Base-by-base conservation (phyloP, 2,329 filamentous ascomycete species). In the Capronia coronata region DNA sequence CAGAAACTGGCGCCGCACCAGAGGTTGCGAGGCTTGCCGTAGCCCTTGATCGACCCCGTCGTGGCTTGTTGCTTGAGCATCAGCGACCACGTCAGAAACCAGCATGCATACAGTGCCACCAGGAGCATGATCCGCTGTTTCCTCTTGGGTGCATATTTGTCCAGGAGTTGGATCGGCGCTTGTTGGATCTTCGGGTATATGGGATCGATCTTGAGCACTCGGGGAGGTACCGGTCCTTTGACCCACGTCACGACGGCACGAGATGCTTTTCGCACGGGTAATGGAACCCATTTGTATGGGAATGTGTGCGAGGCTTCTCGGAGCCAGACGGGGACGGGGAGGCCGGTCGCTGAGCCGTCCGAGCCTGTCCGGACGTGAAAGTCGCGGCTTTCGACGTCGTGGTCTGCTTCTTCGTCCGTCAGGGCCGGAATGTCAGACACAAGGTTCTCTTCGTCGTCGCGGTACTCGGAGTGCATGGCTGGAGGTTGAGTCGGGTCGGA, bases 11-110 rank as follows among this genome's bases (percentile, higher is more conserved):
- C 66, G 30, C 64, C 62, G 51, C 73, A 75, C 40, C 70, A 71
- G 27, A 75, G 65, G 3, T 68, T 68, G 43, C 65, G 59, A 13
- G 73, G 71, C 51, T 62, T 64, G 7, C 73, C 73, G 57, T 71
- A 75, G 13, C 71, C 73, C 56, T 73, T 66, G 47, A 75, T 74
- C 53, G 70, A 67, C 5, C 71, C 72, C 1, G 71, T 67, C 14
- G 71, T 68, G 16, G 69, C 65, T 23, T 72, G 73, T 49, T 72
- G 66, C 22, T 69, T 59, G 35, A 75, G 59, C 38, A 75, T 64
- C 19, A 73, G 53, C 2, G 67, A 67, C 68, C 72, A 75, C 7
- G 70, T 67, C 44, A 74, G 48, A 40, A 75, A 71, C 73, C 73
- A 75, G 25, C 61, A 59, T 11, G 67, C 60, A 59, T 75, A 75